Conservation (phyloP, 176 grass and related monocot species). For the Hordeum vulgare region DNA sequence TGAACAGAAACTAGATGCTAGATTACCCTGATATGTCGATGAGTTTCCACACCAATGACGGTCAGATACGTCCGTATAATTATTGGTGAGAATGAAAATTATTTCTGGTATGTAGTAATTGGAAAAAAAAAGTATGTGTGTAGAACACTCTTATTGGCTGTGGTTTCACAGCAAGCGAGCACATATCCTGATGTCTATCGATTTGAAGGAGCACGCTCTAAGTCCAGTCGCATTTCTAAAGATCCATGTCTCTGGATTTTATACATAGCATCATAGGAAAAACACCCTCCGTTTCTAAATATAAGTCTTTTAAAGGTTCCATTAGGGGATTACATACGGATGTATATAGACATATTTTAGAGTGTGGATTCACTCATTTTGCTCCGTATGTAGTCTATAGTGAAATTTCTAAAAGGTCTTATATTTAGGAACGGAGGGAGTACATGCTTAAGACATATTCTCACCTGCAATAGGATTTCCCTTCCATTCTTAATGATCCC, state of each 20-base stretch:
- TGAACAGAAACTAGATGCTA: background rate
- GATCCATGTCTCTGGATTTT: background rate
- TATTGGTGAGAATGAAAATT: background rate
- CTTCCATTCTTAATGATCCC: constrained; percentile 70
- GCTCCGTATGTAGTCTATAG: no score
- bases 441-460: background rate
- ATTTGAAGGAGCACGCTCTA: background rate
- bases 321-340: no score
- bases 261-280: background rate
- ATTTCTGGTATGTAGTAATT: background rate
- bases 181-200: background rate
- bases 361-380: no score
- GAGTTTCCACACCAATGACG: background rate
- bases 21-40: background rate
- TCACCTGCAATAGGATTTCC: constrained; percentile 88
- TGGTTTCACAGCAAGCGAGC: background rate
- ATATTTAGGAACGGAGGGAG: no score
- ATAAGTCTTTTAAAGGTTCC: no score
- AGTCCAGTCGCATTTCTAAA: background rate
- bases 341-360: no score
- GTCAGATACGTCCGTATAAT: background rate
- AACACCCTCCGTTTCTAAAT: no score
- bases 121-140: background rate
- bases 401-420: no score
- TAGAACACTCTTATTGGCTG: background rate